Base-by-base conservation (phyloP, 495 filamentous ascomycete species). In the Hypoxylon fuscum region DNA sequence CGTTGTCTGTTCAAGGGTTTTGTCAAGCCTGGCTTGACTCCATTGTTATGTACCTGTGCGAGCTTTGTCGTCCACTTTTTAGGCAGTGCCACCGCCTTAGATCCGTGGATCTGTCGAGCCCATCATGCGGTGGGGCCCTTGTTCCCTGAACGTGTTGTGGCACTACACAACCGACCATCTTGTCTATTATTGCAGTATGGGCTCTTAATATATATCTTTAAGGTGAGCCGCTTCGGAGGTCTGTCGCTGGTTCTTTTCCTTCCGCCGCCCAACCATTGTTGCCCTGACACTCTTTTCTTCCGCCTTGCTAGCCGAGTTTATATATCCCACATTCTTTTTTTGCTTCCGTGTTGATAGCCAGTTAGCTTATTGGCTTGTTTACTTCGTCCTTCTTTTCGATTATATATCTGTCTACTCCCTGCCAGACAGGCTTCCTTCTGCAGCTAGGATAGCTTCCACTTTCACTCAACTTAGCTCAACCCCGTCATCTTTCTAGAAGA, bases 141-240 rank as follows among this genome's bases (percentile, higher is more conserved):
- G 46, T 45, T 14, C 55, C 45, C 55, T 51, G 54, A 44, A 46
- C 44, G 40, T 27, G 27, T n/a, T n/a, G 42, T 65, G 50, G 11
- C 49, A 46, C 42, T 21, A 25, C 63, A 62, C 47, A 49, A 53
- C 43, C 41, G 25, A 17, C n/a, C n/a, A n/a, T n/a, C n/a, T n/a
- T n/a, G n/a, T n/a, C n/a, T n/a, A n/a, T n/a, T n/a, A n/a, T 32
- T 44, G 12, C n/a, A 27, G 49, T 56, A 64, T 55, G 58, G 64
- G 52, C 29, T 60, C n/a, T 65, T 68, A 70, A 70, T 70, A 70
- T 68, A 69, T 71, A 71, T 71, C 58, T 68, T 42, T 23, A 50
- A 59, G 64, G 55, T 66, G 57, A 68, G 31, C 53, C 60, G 34
- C 58, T 59, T 47, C 55, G 49, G 50, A 59, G 43, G 49, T 54